phyloP scores from a whole-genome alignment of 345 rosid species.

The Cardamine chenopodiifolia region DNA sequence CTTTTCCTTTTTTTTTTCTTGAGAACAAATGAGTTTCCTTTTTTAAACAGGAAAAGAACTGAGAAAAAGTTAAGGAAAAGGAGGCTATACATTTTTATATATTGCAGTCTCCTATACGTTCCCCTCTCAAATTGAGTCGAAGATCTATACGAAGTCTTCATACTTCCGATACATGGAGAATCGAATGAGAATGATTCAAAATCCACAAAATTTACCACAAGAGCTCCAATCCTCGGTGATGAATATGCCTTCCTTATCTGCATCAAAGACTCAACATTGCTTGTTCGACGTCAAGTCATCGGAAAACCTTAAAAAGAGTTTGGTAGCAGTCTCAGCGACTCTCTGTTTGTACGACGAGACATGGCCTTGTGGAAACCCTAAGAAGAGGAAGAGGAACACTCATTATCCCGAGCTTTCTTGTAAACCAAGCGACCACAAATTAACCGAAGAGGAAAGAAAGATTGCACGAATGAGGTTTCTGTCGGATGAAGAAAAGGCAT shows the following conservation, averaged over 20 bases:
- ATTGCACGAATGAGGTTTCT: not conserved
- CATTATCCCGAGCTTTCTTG: not conserved
- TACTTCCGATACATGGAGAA: not conserved
- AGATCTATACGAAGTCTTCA: too few species aligned
- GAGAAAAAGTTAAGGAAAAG: not conserved
- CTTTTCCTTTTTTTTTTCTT: not conserved
- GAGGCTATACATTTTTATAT: not conserved
- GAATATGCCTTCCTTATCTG: not conserved
- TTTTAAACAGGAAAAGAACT: not conserved
- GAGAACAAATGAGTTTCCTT: not conserved
- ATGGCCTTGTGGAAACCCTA: not conserved
- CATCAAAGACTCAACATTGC: not conserved
- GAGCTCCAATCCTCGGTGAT: not conserved
- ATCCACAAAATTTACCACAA: not conserved
- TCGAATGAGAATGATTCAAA: conserved; percentile 4
- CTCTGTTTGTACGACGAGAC: conserved; percentile 3
- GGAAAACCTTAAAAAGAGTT: not conserved
- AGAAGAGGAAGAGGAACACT: not conserved
- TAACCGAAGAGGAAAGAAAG: not conserved
- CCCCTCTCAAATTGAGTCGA: not conserved
- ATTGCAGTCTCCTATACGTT: not conserved
- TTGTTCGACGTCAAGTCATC: not conserved
- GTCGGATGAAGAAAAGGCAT: conserved; percentile 15
- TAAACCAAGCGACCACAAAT: conserved; percentile 1
- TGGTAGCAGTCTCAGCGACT: not conserved